phyloP scores from a whole-genome alignment of 306 rosid species.

The Lupinus albus region DNA sequence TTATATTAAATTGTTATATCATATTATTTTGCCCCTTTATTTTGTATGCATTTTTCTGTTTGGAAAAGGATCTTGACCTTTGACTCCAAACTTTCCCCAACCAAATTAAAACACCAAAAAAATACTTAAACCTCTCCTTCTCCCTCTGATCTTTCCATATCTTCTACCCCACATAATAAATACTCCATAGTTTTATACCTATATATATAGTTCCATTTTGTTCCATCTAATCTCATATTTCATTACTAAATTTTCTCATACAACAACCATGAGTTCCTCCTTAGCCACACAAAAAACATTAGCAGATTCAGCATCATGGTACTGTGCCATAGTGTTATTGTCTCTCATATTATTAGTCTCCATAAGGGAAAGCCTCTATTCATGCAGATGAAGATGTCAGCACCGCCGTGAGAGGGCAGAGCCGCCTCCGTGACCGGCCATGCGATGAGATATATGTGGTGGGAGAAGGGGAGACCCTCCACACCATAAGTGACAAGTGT shows the following conservation, averaged over 20 bases:
- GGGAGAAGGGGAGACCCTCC: conserved; percentile 88
- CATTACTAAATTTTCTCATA: background rate
- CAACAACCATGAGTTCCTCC: conserved; percentile 35
- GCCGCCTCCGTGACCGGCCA: conserved; percentile 43
- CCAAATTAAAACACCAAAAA: conserved; percentile 37
- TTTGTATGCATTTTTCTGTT: too few species aligned
- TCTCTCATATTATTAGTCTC: conserved; percentile 62
- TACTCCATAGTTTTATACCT: background rate
- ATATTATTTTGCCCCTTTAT: too few species aligned
- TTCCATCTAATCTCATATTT: conserved; percentile 14
- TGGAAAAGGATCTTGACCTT: too few species aligned
- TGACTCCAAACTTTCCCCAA: conserved; percentile 35
- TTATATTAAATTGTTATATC: too few species aligned
- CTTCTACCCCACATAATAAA: background rate
- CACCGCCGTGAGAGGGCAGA: conserved; percentile 40
- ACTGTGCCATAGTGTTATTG: conserved; percentile 52
- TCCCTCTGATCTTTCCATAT: conserved; percentile 7
- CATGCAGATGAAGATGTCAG: background rate
- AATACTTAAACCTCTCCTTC: conserved; percentile 5
- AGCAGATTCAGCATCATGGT: conserved; percentile 67
- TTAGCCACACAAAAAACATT: conserved; percentile 7
- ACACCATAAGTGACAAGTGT: conserved; percentile 89
- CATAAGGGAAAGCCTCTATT: conserved; percentile 47
- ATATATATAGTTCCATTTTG: background rate
- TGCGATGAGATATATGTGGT: conserved; percentile 65